Conservation (phyloP, 768 basidiomycete species). For the Cystobasidiopsis lactophilus region DNA sequence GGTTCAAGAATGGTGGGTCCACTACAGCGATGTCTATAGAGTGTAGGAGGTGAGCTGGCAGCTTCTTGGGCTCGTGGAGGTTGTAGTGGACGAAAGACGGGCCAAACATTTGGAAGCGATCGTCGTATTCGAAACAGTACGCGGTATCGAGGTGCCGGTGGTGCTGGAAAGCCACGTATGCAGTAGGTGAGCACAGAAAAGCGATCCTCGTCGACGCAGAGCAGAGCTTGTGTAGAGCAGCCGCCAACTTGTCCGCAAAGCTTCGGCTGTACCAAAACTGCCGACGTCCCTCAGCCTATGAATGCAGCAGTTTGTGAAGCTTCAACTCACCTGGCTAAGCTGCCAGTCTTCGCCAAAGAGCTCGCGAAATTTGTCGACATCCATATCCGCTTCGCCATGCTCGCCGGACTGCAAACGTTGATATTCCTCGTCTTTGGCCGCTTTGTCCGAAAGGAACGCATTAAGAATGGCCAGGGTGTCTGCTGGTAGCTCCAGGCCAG, state of each 20-base stretch:
- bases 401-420: no score
- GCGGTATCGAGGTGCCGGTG: not conserved
- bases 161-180: slow-evolving; percentile 12
- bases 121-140: slow-evolving; percentile 12
- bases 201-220: not conserved
- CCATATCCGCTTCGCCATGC: no score
- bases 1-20: slow-evolving; percentile 14
- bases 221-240: not conserved
- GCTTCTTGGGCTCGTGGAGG: slow-evolving; percentile 6
- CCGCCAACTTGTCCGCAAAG: not conserved
- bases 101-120: slow-evolving; percentile 3
- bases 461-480: no score
- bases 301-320: no score
- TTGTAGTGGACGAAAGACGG: slow-evolving; percentile 11
- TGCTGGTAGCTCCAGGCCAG: not conserved
- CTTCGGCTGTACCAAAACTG: not conserved
- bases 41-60: slow-evolving; percentile 3
- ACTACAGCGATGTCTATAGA: slow-evolving; percentile 12
- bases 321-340: no score
- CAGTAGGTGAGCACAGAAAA: slow-evolving; percentile 12
- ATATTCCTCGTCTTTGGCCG: no score
- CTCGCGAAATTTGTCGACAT: no score
- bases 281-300: no score
- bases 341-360: no score
- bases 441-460: no score